Evolutionary conservation across 768 basidiomycete genomes (phyloP).

Genomic region (Naganishia friedmannii): DNA sequence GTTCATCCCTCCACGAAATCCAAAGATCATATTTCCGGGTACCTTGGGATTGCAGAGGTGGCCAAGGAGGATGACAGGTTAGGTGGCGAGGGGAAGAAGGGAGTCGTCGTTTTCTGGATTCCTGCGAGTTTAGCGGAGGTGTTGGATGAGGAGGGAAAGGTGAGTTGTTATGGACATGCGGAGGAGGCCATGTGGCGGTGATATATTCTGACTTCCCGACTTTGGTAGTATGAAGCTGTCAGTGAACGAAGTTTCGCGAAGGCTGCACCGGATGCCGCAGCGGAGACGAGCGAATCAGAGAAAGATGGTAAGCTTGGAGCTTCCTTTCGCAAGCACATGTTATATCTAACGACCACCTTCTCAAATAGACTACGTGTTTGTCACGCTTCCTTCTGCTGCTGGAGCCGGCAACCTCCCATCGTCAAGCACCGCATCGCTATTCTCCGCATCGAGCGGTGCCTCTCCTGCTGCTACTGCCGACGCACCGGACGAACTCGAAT

Average conservation of each 20-base stretch:
- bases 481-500: conserved; percentile 19
- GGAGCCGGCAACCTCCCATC: conserved; percentile 21
- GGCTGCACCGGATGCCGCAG: background rate
- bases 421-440: conserved; percentile 18
- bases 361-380: conserved; percentile 35
- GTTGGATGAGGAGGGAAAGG: conserved; percentile 75
- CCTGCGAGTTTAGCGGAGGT: conserved; percentile 80
- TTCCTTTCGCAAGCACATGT: background rate
- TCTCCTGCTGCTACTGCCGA: conserved; percentile 6
- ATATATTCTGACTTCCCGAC: background rate
- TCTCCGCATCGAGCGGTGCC: conserved; percentile 13
- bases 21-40: conserved; percentile 90
- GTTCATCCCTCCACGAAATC: conserved; percentile 89
- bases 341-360: background rate
- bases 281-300: conserved; percentile 5
- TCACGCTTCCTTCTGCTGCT: conserved; percentile 32
- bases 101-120: conserved; percentile 80
- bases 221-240: conserved; percentile 11
- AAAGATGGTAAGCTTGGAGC: conserved; percentile 6
- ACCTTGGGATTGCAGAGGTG: conserved; percentile 72
- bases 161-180: conserved; percentile 45
- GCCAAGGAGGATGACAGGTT: conserved; percentile 18
- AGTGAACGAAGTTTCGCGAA: conserved; percentile 13
- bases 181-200: background rate
- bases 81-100: conserved; percentile 55